These are phyloP conservation scores for Colletotrichum navitas DNA, from an alignment of 2,329 filamentous ascomycete species.

Conservation along the genomic window DNA sequence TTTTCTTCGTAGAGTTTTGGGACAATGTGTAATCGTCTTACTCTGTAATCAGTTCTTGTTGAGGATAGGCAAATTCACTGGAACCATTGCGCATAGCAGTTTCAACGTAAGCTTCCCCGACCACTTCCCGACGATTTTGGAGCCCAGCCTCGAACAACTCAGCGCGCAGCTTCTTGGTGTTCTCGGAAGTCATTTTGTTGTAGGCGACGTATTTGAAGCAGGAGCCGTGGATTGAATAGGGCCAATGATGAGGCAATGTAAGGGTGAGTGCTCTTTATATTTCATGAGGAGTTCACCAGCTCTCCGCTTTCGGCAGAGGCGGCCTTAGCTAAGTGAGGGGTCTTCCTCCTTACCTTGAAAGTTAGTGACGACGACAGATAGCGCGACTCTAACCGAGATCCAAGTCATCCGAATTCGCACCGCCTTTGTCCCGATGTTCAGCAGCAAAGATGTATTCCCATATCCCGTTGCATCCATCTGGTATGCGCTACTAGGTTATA, in stretches of 20 bases:
- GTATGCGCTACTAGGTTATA: neutral
- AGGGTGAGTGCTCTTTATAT: neutral
- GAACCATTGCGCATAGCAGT: conserved; percentile 64
- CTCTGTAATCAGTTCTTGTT: conserved; percentile 74
- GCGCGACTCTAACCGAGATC: neutral
- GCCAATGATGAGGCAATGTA: too few species aligned
- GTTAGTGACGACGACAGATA: neutral
- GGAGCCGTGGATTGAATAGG: neutral
- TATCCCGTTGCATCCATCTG: neutral
- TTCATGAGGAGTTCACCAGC: neutral
- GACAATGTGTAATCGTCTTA: conserved; percentile 41
- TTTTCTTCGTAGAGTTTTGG: neutral
- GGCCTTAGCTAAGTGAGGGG: neutral
- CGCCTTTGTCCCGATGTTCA: neutral
- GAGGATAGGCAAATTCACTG: conserved; percentile 67
- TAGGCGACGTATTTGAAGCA: neutral
- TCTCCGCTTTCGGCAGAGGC: neutral
- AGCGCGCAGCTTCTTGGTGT: conserved; percentile 26
- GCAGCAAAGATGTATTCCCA: neutral
- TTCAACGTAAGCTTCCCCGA: conserved; percentile 71
- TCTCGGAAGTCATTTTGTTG: conserved; percentile 20
- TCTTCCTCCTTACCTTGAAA: neutral
- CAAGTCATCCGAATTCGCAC: neutral
- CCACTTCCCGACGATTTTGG: conserved; percentile 69
- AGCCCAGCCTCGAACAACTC: conserved; percentile 70